Conservation (phyloP, 2,329 filamentous ascomycete genomes). For the Aspergillus unguis region DNA sequence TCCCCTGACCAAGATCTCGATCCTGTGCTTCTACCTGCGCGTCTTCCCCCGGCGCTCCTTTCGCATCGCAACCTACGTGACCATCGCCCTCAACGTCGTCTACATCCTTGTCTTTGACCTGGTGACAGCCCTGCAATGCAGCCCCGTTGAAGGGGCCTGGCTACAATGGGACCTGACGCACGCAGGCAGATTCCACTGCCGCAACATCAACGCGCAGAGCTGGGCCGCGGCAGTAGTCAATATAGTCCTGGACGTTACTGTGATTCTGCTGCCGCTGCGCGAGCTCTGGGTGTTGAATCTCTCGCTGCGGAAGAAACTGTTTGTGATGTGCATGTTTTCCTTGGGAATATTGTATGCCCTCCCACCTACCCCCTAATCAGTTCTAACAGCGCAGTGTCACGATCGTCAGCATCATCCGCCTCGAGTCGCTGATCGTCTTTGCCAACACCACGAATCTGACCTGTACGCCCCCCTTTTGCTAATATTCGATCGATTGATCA, state of each 20-base stretch:
- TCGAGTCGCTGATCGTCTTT: slow-evolving; percentile 44
- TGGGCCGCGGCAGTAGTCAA: slow-evolving; percentile 35
- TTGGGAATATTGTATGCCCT: slow-evolving; percentile 35
- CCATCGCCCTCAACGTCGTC: slow-evolving; percentile 29
- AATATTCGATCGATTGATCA: too few species aligned
- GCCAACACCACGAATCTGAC: slow-evolving; percentile 42
- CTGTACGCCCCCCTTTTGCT: slow-evolving; percentile 26
- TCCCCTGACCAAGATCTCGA: slow-evolving; percentile 30
- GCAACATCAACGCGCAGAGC: slow-evolving; percentile 38
- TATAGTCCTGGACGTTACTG: slow-evolving; percentile 29
- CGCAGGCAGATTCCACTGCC: slow-evolving; percentile 25
- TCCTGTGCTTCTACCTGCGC: slow-evolving; percentile 41
- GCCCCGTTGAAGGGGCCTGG: slow-evolving; percentile 39
- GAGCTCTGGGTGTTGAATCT: slow-evolving; percentile 28
- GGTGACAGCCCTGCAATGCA: slow-evolving; percentile 39
- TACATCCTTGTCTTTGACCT: slow-evolving; percentile 33
- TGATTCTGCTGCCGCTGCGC: slow-evolving; percentile 29
- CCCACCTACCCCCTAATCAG: too few species aligned
- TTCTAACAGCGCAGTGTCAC: slow-evolving; percentile 36
- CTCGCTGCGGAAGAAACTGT: slow-evolving; percentile 28
- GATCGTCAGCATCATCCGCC: slow-evolving; percentile 45
- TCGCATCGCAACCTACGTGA: slow-evolving; percentile 28
- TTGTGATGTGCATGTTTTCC: slow-evolving; percentile 36
- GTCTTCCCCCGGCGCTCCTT: slow-evolving; percentile 41
- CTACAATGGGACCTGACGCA: slow-evolving; percentile 39